These are phyloP conservation scores for Nannochloropsis salina DNA, from an alignment of 108 stramenopile genomes.

Conservation along the genomic window DNA sequence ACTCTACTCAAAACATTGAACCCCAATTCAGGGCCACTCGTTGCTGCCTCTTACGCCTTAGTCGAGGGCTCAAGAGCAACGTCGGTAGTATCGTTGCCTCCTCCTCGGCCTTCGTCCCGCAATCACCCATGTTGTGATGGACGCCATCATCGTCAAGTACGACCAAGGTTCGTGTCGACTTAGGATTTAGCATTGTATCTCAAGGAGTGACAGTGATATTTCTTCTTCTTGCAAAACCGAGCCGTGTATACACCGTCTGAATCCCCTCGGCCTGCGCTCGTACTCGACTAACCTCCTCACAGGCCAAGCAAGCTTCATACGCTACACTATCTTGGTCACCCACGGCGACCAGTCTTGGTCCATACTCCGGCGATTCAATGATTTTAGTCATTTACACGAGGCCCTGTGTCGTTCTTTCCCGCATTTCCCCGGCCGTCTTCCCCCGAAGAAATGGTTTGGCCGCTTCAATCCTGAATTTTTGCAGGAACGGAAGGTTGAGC, in stretches of 20 bases:
- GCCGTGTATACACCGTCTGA: too few relatives aligned
- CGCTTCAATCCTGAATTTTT: slow-evolving; percentile 6
- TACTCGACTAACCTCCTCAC: not conserved
- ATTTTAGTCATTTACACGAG: not conserved
- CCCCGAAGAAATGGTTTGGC: not conserved
- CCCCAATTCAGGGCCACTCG: too few relatives aligned
- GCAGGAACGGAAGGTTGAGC: not conserved
- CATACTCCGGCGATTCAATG: not conserved
- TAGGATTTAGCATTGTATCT: too few relatives aligned
- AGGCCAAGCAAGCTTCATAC: slow-evolving; percentile 14
- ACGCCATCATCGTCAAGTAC: not conserved
- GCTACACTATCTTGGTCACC: not conserved
- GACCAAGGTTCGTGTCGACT: not conserved
- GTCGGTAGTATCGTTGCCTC: too few relatives aligned
- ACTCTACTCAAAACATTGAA: too few relatives aligned
- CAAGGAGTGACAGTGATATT: too few relatives aligned
- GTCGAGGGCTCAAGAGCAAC: too few relatives aligned
- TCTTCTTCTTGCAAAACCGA: too few relatives aligned
- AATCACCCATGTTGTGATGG: not conserved
- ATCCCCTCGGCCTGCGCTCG: too few relatives aligned
- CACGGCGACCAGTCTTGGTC: not conserved
- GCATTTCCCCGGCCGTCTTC: not conserved
- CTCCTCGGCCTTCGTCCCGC: too few relatives aligned
- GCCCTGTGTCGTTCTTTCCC: not conserved
- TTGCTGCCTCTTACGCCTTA: too few relatives aligned